phyloP scores from a whole-genome alignment of 2,329 filamentous ascomycete genomes.

The Juglanconis sp. region DNA sequence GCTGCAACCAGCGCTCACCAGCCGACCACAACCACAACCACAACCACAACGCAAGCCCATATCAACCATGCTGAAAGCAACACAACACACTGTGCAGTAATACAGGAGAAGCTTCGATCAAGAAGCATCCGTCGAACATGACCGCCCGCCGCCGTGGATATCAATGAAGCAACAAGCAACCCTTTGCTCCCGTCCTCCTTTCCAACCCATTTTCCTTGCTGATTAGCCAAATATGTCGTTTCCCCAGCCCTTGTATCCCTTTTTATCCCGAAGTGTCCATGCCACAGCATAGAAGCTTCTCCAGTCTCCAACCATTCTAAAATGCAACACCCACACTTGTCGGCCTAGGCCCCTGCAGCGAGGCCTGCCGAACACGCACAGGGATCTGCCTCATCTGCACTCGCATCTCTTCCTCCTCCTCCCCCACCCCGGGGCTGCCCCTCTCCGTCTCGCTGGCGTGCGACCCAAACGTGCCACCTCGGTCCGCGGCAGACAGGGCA shows the following conservation, averaged over 20 bases:
- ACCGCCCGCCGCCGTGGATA: not conserved
- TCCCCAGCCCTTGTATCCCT: not conserved
- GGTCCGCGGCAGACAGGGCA: not conserved
- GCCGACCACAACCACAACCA: not conserved
- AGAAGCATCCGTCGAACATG: slow-evolving; percentile 2
- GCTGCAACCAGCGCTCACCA: not conserved
- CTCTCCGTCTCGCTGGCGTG: slow-evolving; percentile 3
- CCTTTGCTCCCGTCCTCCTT: not conserved
- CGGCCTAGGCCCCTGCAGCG: slow-evolving; percentile 28
- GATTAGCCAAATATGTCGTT: slow-evolving; percentile 8
- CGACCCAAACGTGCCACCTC: slow-evolving; percentile 13
- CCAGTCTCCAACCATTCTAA: slow-evolving; percentile 24
- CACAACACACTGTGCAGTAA: not conserved
- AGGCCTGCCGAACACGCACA: not conserved
- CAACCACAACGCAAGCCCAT: not conserved
- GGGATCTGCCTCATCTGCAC: slow-evolving; percentile 5
- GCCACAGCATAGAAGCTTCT: not conserved
- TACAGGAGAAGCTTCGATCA: slow-evolving; percentile 8
- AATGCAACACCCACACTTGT: slow-evolving; percentile 47
- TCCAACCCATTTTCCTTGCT: slow-evolving; percentile 1
- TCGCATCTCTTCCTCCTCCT: slow-evolving; percentile 8
- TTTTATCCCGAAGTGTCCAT: not conserved
- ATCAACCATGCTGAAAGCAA: slow-evolving; percentile 10
- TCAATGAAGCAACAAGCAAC: not conserved
- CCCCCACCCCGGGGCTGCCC: not conserved